Base-by-base conservation (phyloP, 768 basidiomycete species). In the Mycena rosella region DNA sequence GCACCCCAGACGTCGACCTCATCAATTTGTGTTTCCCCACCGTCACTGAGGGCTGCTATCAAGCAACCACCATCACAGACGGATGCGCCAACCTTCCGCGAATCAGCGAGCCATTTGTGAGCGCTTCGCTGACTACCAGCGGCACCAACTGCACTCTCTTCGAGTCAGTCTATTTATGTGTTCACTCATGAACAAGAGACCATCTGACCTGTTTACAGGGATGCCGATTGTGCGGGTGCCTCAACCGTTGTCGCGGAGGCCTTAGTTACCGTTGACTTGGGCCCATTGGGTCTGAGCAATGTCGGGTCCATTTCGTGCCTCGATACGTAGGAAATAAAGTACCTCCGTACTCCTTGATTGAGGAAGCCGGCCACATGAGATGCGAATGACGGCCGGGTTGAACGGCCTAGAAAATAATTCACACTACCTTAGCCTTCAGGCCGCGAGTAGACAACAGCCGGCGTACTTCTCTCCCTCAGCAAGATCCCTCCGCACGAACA, bases 91-190 rank as follows among this genome's bases (percentile, higher is more conserved):
- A 56, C 13, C 17, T 38, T 1, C 65, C 45, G 4, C 52, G 26
- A 17, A 57, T 67, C 60, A 54, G 57, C 49, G 24, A 20, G 42
- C 4, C 59, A 36, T 67, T 67, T 36, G 45, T 6, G 20, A 56
- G 18, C 6, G 36, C 24, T 24, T 60, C 44, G 8, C 26, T 56
- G 51, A 67, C 60, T 2, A 53, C 64, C 10, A 13, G 42, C 6
- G 65, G 65, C 8, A 61, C 53, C 20, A 47, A 56, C n/a, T 67
- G 65, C 60, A 34, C 49, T 6, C 20, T 67, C 22, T 67, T 32
- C 54, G 32, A 67, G 65, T 67, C 15, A 14, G 65, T 61, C 22
- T 38, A n/a, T 26, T 26, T 38, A n/a, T n/a, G n/a, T n/a, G n/a
- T n/a, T n/a, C n/a, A n/a, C 17, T 55, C 36, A 24, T 18, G 36